Base-by-base conservation (phyloP, 208 protist genomes). In the Acanthamoeba sp. region DNA sequence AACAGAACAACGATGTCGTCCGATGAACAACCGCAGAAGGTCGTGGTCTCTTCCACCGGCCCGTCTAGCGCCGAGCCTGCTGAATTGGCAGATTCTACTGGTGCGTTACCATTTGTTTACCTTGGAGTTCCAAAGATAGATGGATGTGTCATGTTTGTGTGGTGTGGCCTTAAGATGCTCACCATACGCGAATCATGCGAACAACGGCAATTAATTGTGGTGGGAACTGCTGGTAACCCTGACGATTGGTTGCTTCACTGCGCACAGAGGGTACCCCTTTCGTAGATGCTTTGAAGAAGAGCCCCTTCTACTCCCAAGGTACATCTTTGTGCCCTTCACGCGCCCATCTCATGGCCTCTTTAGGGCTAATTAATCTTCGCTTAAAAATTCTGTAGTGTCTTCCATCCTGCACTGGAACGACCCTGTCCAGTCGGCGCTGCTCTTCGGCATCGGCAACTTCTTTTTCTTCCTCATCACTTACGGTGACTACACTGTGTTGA, bases 391-490 rank as follows among this genome's bases (percentile, higher is more conserved):
- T 9, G 16, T 40, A 91, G 85, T 91, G 3, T 73, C 57, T 14
- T 64, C 50, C 18, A 69, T 94, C 16, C 66, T 94, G 27, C 76
- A 94, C 66, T 94, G 90, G 90, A 87, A 82, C 27, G 90, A 94
- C 42, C 69, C 90, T 27, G 64, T 94, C 14, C 69, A 94, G 55
- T 94, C 90, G 71, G 90, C 71, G 27, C 66, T 94, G 32, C 69
- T 94, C 76, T 94, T 94, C 27, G 90, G 90, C 76, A 94, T 94
- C 27, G 90, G 90, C 45, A 94, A 94, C 90, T 94, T 94, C 76
- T 94, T 94, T n/a, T 94, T 94, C 66, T 94, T 84, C 76, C 76
- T 94, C 36, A 94, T 94, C 38, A 94, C 90, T 34, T 76, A 40
- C 84, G 90, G 90, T 38, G 90, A 94, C 16, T 94, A 94, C 38